These are phyloP conservation scores for Cyamopsis tetragonoloba DNA, from an alignment of 306 rosid species.

Conservation along the genomic window DNA sequence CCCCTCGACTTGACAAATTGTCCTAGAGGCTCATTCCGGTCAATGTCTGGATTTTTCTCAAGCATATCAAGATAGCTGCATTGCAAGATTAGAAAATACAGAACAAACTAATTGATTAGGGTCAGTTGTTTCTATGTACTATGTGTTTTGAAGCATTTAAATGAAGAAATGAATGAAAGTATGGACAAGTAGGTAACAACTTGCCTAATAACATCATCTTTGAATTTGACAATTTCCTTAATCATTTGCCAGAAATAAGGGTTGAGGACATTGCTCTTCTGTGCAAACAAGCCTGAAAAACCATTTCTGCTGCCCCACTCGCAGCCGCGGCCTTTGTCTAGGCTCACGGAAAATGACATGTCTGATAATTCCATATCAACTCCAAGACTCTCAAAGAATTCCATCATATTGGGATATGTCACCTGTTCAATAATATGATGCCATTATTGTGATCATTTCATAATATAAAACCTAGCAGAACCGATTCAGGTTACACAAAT, in stretches of 20 bases:
- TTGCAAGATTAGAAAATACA: background rate
- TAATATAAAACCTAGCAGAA: background rate
- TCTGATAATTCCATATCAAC: constrained; percentile 82
- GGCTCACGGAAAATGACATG: constrained; percentile 80
- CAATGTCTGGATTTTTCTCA: constrained; percentile 69
- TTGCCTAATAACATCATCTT: constrained; percentile 64
- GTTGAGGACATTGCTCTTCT: constrained; percentile 61
- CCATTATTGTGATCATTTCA: constrained; percentile 5
- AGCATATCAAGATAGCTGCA: constrained; percentile 70
- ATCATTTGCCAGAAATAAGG: constrained; percentile 83
- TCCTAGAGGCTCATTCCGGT: constrained; percentile 68
- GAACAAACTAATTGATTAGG: background rate
- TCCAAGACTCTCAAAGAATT: constrained; percentile 74
- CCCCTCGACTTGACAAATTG: constrained; percentile 62
- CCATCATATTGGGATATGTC: constrained; percentile 93
- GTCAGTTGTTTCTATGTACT: background rate
- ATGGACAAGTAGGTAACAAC: background rate
- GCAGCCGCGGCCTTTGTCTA: constrained; percentile 65
- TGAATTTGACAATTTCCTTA: constrained; percentile 66
- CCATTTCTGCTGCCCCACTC: constrained; percentile 95
- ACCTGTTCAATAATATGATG: constrained; percentile 49
- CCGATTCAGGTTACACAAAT: background rate
- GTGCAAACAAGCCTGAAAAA: constrained; percentile 69
- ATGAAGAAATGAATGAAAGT: too few relatives aligned
- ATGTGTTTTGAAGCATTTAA: background rate